Evolutionary conservation across 108 stramenopile genomes (phyloP).

Genomic region (Aurantiochytrium sp.): DNA sequence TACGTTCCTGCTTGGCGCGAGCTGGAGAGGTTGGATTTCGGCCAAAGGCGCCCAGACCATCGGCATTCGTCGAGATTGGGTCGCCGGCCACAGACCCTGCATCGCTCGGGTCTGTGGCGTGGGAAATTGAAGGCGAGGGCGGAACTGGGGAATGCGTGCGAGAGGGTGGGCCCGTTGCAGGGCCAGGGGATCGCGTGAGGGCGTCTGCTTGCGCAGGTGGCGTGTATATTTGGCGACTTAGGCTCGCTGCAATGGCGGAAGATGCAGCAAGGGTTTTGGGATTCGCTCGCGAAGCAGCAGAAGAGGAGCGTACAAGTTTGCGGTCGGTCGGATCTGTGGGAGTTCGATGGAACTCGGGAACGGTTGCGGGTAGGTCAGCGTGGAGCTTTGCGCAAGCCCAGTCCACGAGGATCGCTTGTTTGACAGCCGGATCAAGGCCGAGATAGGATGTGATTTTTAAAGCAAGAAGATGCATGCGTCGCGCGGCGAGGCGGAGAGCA

Average conservation of each 20-base stretch:
- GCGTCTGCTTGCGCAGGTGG: background rate
- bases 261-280: background rate
- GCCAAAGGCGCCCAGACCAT: background rate
- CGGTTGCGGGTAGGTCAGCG: background rate
- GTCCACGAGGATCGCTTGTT: conserved; percentile 34
- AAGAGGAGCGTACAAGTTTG: background rate
- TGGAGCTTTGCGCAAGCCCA: conserved; percentile 40
- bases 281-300: background rate
- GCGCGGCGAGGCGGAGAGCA: conserved; percentile 28
- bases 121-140: no score
- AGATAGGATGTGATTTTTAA: conserved; percentile 39
- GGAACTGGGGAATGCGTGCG: no score
- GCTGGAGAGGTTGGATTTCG: background rate
- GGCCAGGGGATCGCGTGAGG: background rate
- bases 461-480: conserved; percentile 35
- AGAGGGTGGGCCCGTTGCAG: background rate
- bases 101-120: no score
- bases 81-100: no score
- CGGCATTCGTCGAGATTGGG: background rate
- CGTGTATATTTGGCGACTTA: background rate
- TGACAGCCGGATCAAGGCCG: conserved; percentile 17
- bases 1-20: background rate
- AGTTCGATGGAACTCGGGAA: background rate
- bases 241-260: background rate
- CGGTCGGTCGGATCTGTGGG: background rate